Evolutionary conservation across 495 filamentous ascomycete species (phyloP), one percentile per base, ranked within the genome.

Genomic region (Pseudomonodictys pantanalensis): DNA sequence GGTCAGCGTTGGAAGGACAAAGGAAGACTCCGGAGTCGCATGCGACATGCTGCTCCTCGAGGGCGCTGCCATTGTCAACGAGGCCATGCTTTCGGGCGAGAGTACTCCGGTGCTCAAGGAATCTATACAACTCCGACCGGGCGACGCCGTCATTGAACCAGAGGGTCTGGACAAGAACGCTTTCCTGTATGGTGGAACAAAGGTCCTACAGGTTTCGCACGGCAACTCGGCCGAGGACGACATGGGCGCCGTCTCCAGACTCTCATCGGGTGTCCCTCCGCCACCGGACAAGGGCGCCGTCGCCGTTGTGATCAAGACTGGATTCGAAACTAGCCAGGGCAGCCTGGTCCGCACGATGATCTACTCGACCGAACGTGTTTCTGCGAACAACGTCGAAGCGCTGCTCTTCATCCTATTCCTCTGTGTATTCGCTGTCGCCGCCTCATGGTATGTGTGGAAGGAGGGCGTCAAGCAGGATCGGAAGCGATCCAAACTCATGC

Each of bases 381-480:
- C 92, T 38, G 93, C 93, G 57, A 96, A 96, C 76, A 97, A 99
- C 68, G 85, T 81, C 47, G 93, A 99, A 72, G 93, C 93, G 2
- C 75, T 99, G 12, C 74, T 95, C 30, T 99, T 99, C 77, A 99
- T 99, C 62, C 79, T 97, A 45, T 99, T 99, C 78, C 81, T 99
- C 4, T 81, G 96, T 46, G 82, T 97, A 66, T 99, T 99, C 76
- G 93, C 93, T 62, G 80, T 99, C 71, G 93, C 93, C 52, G 93
- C 93, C 29, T 95, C 92, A n/a, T 97, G 95, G 93, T 99, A 99
- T 71, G 93, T 99, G 46, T 99, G 93, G 93, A 83, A 91, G 57
- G 92, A 99, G 73, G 93, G 93, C 75, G 92, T 97, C 33, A 75
- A 80, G 53, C 87, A 86, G 76, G 92, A 97, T 71, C 86, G 93